Base-by-base conservation (phyloP, 2,329 filamentous ascomycete genomes). In the Talaromyces albobiverticillius region DNA sequence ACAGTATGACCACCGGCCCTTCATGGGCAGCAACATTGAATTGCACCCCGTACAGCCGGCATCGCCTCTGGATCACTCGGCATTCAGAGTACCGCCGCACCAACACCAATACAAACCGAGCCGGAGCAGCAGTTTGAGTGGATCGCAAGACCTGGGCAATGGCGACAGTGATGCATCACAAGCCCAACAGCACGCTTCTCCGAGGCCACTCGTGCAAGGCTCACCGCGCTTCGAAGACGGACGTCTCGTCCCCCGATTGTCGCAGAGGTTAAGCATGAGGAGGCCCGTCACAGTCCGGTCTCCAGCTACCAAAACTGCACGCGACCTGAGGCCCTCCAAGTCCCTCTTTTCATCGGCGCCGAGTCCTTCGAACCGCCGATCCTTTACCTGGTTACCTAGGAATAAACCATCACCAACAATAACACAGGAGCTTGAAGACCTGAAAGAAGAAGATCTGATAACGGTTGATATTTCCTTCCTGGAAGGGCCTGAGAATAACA, bases 381-480 rank as follows among this genome's bases (percentile, higher is more conserved):
- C 42, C 14, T 46, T 34, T 42, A 50, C 42, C 7, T 43, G 48
- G 36, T 18, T 49, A 4, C 23, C 46, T 13, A 48, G 51, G 22
- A 43, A 38, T 26, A 53, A 50, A 22, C 52, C 41, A 4, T 55
- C 57, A 23, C 40, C 47, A 22, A 36, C 47, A 22, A 36, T 36
- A 32, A 36, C 59, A 6, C 56, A 60, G 16, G 57, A 59, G 29
- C 48, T 57, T 10, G 57, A 55, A 34, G 53, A 57, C 9, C 18
- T 57, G 10, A 49, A 41, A 20, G 43, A 57, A 25, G 45, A 46
- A 10, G 56, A 57, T 20, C 18, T 50, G 14, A 45, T 46, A 18
- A 46, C 43, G 18, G 59, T 61, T 14, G 60, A 62, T 43, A 59
- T 62, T n/a, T 62, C 60, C 8, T 59, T 57, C 11, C 36, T 62